Evolutionary conservation across 257 asterid genomes (phyloP).

Genomic region (Datura wrightii): DNA sequence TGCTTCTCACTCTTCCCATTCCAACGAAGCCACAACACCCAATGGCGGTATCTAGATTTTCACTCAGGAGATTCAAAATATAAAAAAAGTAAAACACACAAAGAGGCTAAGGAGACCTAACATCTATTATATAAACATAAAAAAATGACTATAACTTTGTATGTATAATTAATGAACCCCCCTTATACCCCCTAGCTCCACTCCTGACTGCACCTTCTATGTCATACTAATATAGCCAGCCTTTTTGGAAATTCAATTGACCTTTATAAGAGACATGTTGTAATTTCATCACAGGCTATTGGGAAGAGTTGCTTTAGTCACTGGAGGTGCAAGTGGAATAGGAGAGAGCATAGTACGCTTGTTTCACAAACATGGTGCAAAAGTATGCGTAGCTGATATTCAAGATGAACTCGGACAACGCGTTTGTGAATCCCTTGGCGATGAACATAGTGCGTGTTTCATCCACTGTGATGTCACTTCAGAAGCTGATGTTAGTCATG

Average conservation of each 20-base stretch:
- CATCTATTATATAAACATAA: too few species aligned
- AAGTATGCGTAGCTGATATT: constrained; percentile 72
- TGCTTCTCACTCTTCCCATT: too few species aligned
- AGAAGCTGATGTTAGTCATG: constrained; percentile 66
- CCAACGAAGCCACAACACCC: too few species aligned
- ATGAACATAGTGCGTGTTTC: constrained; percentile 37
- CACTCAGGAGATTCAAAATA: too few species aligned
- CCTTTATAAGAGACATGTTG: background rate
- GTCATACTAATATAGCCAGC: too few species aligned
- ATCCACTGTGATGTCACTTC: constrained; percentile 74
- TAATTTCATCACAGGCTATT: constrained; percentile 48
- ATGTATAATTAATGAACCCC: too few species aligned
- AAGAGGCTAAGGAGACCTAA: too few species aligned
- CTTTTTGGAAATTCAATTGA: too few species aligned
- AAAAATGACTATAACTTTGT: too few species aligned
- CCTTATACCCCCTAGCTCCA: background rate
- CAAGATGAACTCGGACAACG: constrained; percentile 59
- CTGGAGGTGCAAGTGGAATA: constrained; percentile 90
- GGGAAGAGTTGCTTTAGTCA: constrained; percentile 85
- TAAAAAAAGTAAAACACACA: too few species aligned
- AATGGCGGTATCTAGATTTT: too few species aligned
- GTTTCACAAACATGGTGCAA: constrained; percentile 78
- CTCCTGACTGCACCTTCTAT: background rate
- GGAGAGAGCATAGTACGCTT: constrained; percentile 78
- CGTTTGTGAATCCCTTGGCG: constrained; percentile 50